Percentiles rank a stretch among this genome's conserved stretches.
These are phyloP conservation scores for Blastomyces silverae DNA, from an alignment of 2,329 filamentous ascomycete genomes.

Conservation along the genomic window DNA sequence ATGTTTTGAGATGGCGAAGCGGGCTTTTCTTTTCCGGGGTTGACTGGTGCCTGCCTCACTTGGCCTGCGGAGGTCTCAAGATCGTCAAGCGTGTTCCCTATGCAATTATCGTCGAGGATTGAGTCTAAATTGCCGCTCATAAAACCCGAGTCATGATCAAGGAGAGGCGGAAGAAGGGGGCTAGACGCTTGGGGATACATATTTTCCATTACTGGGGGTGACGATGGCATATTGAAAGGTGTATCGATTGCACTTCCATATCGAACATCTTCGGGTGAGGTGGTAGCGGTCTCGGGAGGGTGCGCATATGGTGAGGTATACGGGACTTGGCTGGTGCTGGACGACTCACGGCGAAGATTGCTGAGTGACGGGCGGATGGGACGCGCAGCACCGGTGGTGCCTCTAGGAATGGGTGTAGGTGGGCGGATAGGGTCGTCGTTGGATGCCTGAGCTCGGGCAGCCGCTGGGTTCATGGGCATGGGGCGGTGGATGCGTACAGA, in stretches of 20 bases:
- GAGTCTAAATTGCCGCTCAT: constrained; percentile 73
- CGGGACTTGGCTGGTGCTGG: constrained; percentile 42
- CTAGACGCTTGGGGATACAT: constrained; percentile 66
- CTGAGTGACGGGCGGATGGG: constrained; percentile 40
- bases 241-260: constrained; percentile 54
- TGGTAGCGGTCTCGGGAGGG: constrained; percentile 42
- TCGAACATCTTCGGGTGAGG: constrained; percentile 46
- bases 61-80: constrained; percentile 1
- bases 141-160: constrained; percentile 66
- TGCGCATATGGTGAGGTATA: constrained; percentile 34
- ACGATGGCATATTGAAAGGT: constrained; percentile 78
- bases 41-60: constrained; percentile 4
- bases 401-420: constrained; percentile 40
- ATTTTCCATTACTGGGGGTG: constrained; percentile 69
- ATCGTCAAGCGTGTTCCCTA: constrained; percentile 13
- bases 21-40: background rate
- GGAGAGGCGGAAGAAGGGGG: constrained; percentile 61
- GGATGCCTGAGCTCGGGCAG: constrained; percentile 27
- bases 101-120: constrained; percentile 56
- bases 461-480: constrained; percentile 44
- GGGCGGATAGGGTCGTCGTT: constrained; percentile 43
- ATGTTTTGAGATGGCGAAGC: background rate
- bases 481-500: constrained; percentile 81
- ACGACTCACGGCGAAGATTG: constrained; percentile 56
- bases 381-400: constrained; percentile 28